Conservation (phyloP, 768 basidiomycete genomes). For the Lyophyllum atratum region DNA sequence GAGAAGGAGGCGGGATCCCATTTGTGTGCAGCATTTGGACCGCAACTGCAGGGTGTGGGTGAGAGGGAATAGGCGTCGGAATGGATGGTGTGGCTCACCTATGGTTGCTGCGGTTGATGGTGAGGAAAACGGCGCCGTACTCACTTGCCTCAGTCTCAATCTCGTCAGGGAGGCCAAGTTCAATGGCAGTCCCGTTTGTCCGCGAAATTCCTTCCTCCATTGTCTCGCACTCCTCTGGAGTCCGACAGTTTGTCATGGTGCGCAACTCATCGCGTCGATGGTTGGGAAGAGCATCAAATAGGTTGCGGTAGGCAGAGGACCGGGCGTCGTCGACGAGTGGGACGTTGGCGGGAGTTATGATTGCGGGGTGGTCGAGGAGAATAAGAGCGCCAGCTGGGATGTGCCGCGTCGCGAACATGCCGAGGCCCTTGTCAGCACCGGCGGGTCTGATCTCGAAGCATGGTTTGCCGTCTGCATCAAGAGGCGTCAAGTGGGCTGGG, state of each 20-base stretch:
- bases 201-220: conserved; percentile 43
- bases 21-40: conserved; percentile 43
- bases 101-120: conserved; percentile 46
- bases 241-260: conserved; percentile 25
- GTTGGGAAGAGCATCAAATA: conserved; percentile 21
- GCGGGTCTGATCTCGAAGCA: conserved; percentile 21
- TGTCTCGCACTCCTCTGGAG: conserved; percentile 31
- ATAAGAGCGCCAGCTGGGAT: conserved; percentile 25
- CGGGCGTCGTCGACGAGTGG: conserved; percentile 13
- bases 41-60: conserved; percentile 32
- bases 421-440: conserved; percentile 25
- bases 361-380: conserved; percentile 27
- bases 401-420: conserved; percentile 27
- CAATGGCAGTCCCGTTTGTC: conserved; percentile 43
- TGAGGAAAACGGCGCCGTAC: conserved; percentile 45
- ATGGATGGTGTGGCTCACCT: conserved; percentile 26
- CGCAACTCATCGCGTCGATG: conserved; percentile 20
- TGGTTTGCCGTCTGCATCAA: conserved; percentile 9
- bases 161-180: conserved; percentile 30
- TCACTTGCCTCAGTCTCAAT: conserved; percentile 22
- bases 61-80: not conserved
- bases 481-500: conserved; percentile 5
- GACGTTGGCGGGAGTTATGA: conserved; percentile 23
- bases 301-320: conserved; percentile 21
- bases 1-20: conserved; percentile 43